Evolutionary conservation across 2,329 filamentous ascomycete genomes (phyloP).

Genomic region (Botryotinia globosa): DNA sequence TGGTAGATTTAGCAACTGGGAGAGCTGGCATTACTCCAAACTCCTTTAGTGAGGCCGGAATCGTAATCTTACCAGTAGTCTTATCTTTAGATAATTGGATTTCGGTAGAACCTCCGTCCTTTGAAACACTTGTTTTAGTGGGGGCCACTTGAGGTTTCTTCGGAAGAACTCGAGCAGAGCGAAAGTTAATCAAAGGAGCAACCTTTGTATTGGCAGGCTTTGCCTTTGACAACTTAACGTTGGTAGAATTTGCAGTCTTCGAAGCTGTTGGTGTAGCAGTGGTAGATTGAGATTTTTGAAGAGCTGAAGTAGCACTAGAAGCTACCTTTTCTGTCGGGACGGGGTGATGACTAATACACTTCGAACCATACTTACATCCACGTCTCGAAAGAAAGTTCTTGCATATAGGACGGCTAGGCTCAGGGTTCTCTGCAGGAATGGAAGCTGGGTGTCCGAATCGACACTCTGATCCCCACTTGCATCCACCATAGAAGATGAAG

Average conservation of each 20-base stretch:
- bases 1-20: not conserved
- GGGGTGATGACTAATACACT: not conserved
- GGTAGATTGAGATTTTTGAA: not conserved
- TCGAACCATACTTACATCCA: not conserved
- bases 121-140: not conserved
- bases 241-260: fast-evolving
- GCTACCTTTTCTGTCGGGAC: no score
- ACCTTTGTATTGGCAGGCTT: not conserved
- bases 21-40: not conserved
- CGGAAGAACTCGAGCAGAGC: not conserved
- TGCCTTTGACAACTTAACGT: not conserved
- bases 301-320: not conserved
- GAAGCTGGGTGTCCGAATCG: not conserved
- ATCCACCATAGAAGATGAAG: not conserved
- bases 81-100: not conserved
- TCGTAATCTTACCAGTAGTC: not conserved
- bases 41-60: not conserved
- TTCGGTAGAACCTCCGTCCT: not conserved
- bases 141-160: not conserved
- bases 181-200: not conserved
- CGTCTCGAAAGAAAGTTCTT: not conserved
- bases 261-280: not conserved
- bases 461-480: not conserved
- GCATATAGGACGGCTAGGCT: not conserved
- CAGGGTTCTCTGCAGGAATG: not conserved